Evolutionary conservation across 2,329 filamentous ascomycete genomes (phyloP).

Genomic region (Hypoxylon sp.): DNA sequence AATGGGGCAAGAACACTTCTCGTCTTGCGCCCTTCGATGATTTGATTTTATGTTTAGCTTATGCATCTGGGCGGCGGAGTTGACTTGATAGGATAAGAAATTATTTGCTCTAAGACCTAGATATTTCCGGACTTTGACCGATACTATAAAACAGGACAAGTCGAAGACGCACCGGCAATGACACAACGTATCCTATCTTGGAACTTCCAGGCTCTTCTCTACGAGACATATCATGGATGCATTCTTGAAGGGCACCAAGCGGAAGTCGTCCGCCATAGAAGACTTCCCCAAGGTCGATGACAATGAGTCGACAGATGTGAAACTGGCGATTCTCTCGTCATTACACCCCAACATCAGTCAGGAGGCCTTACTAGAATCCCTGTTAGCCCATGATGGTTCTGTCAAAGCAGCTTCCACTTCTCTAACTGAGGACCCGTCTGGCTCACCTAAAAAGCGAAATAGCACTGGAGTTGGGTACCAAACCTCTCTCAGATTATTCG

Average conservation of each 20-base stretch:
- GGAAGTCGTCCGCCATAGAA: conserved; percentile 58
- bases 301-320: conserved; percentile 89
- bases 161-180: conserved; percentile 14
- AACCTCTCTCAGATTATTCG: conserved; percentile 73
- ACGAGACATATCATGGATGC: conserved; percentile 65
- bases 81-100: conserved; percentile 4
- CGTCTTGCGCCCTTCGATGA: not conserved
- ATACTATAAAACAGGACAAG: conserved; percentile 1
- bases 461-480: conserved; percentile 67
- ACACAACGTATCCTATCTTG: conserved; percentile 11
- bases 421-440: conserved; percentile 58
- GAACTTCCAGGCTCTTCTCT: conserved; percentile 9
- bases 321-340: conserved; percentile 86
- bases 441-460: conserved; percentile 55
- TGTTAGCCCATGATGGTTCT: conserved; percentile 83
- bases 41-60: not conserved
- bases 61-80: conserved; percentile 18
- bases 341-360: conserved; percentile 76
- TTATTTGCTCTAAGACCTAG: not conserved
- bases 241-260: conserved; percentile 70
- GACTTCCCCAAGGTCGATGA: conserved; percentile 55
- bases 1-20: not conserved
- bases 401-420: conserved; percentile 75
- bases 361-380: conserved; percentile 80
- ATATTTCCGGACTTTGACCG: not conserved